Base-by-base conservation (phyloP, 805 yeast species). In the Nakazawaea molendinolei region DNA sequence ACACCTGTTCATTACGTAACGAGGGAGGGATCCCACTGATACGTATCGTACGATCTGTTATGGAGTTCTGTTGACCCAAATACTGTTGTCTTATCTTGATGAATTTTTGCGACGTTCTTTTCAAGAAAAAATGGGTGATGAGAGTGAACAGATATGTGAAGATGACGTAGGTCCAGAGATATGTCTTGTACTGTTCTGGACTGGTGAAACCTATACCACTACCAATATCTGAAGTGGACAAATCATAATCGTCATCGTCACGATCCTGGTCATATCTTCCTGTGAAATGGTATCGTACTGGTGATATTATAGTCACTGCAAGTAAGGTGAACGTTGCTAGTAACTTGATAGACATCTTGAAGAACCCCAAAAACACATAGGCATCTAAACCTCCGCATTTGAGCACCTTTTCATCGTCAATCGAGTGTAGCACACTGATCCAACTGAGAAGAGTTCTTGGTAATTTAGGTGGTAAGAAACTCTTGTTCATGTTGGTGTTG, bases 21-120 rank as follows among this genome's bases (percentile, higher is more conserved):
- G 79, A 77, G 0, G 84, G 79, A 0, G 97, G 97, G 4, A 90
- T 86, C 1, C 97, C 97, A 24, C 90, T 77, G 10, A 90, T 55
- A 40, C 90, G 65, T 27, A 92, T 79, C 1, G 97, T 92, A 53
- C 95, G 69, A 63, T 90, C 97, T 0, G 97, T 86, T 40, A 90
- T 70, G 8, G 95, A 79, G 52, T 82, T 82, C 54, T 89, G 97
- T 44, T 71, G 73, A 0, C 97, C 97, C 44, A 90, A 63, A 50
- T 84, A 82, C 34, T 60, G 61, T 58, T 90, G 97, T 43, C 97
- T 72, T 46, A 83, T 79, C 34, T 67, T 61, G 21, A 90, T 85
- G 24, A 90, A 85, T 42, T 74, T 70, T 43, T 67, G 67, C 0
- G 97, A 83, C 48, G 84, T 89, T 12, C 74, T 63, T 47, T 79